Conservation (phyloP, 164 flowering plant genomes). For the Aristolochia californica region DNA sequence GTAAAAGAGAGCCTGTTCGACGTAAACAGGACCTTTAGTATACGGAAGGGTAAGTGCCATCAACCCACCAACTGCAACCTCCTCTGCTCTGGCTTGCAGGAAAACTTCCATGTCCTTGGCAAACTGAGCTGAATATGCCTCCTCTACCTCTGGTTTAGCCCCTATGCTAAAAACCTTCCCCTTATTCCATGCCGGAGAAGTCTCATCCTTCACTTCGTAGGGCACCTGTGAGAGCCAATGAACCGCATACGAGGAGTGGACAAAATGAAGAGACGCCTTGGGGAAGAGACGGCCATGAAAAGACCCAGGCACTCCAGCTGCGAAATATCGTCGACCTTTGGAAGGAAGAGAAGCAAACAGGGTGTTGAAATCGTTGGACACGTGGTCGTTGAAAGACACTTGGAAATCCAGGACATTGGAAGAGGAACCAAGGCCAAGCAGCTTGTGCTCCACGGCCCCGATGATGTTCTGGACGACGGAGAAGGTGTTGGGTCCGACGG, state of each 20-base stretch:
- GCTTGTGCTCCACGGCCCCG: slow-evolving; percentile 6
- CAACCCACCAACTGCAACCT: slow-evolving; percentile 16
- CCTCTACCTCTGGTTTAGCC: slow-evolving; percentile 5
- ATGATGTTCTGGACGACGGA: slow-evolving; percentile 5
- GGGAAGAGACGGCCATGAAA: slow-evolving; percentile 25
- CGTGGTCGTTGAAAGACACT: slow-evolving; percentile 19
- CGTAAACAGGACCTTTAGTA: too few species aligned
- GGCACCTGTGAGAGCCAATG: slow-evolving; percentile 25
- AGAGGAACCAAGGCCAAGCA: background rate
- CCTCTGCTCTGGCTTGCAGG: slow-evolving; percentile 11
- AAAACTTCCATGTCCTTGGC: slow-evolving; percentile 11
- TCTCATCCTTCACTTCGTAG: slow-evolving; percentile 6
- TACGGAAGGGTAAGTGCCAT: background rate
- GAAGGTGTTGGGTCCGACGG: slow-evolving; percentile 18
- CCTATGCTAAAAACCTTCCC: slow-evolving; percentile 12
- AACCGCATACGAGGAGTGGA: slow-evolving; percentile 17
- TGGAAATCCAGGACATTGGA: slow-evolving; percentile 11
- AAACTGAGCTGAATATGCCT: slow-evolving; percentile 17
- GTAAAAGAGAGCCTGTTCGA: too few species aligned
- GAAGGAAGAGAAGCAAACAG: slow-evolving; percentile 14
- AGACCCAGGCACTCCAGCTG: slow-evolving; percentile 23
- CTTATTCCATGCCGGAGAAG: slow-evolving; percentile 11
- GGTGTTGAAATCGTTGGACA: slow-evolving; percentile 21
- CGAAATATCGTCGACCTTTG: slow-evolving; percentile 11
- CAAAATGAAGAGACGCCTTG: slow-evolving; percentile 12